These are phyloP conservation scores for Meyerozyma guilliermondii DNA, from an alignment of 1,139 yeast genomes.

Conservation along the genomic window DNA sequence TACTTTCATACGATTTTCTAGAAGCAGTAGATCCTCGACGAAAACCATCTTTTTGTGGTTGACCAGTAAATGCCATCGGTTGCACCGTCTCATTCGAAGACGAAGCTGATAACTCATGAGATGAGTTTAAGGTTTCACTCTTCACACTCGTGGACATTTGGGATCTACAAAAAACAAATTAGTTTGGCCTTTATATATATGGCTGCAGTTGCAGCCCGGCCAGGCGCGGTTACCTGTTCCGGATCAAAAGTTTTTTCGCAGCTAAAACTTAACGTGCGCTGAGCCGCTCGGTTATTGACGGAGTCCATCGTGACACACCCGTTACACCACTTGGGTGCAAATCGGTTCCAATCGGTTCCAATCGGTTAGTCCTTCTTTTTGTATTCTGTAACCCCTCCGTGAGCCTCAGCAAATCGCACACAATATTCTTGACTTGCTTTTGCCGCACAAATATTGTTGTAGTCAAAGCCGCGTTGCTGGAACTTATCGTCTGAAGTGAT, in stretches of 20 bases:
- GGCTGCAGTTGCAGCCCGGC: conserved; percentile 1
- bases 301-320: neutral
- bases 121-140: conserved; percentile 3
- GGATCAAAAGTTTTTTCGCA: conserved; percentile 1
- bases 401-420: conserved; percentile 10
- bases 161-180: neutral
- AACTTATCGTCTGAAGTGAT: conserved; percentile 9
- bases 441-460: conserved; percentile 24
- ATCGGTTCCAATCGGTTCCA: no score
- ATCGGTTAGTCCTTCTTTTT: neutral
- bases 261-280: neutral
- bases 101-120: conserved; percentile 7
- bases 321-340: neutral
- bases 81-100: conserved; percentile 8
- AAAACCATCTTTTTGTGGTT: conserved; percentile 4
- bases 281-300: conserved; percentile 12
- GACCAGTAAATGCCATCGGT: conserved; percentile 16
- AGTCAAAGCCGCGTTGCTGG: conserved; percentile 13
- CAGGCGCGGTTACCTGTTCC: neutral
- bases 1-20: conserved; percentile 11
- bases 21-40: conserved; percentile 13
- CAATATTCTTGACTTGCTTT: conserved; percentile 21
- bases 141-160: conserved; percentile 3
- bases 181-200: neutral
- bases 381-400: conserved; percentile 2